Base-by-base conservation (phyloP, 2,329 filamentous ascomycete genomes). In the Lomentospora prolificans region DNA sequence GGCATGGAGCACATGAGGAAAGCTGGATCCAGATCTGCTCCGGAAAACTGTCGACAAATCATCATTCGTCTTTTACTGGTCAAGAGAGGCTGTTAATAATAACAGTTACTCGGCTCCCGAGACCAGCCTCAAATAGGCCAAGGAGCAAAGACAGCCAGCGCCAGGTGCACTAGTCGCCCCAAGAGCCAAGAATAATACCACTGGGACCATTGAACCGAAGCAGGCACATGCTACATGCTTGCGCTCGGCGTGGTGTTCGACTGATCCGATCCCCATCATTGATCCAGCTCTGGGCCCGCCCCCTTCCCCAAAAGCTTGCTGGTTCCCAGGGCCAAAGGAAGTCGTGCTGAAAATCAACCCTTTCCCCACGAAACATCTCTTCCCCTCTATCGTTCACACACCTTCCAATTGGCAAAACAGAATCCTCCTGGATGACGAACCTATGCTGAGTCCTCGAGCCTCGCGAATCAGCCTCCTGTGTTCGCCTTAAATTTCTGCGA, bases 251-350 rank as follows among this genome's bases (percentile, higher is more conserved):
- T 46, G 14, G 27, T 54, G 36, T 54, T 54, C 52, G 33, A 44
- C 52, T 54, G 36, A 44, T 44, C 52, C 52, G 52, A 54, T 30
- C 27, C 52, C 52, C 28, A 54, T 30, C 25, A 12, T 36, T 19
- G 52, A 28, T 24, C 33, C 52, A 12, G 24, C 25, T 48, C 17
- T 10, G 1, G 14, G 10, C 17, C 17, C 50, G 12, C 17, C 27
- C n/a, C 17, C 19, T 12, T 46, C 52, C 36, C 36, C 12, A 36
- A 54, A 27, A 22, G 25, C 12, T 12, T 33, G 30, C 22, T 19
- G 4, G 44, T 12, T 17, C 12, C 7, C 7, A 48, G 44, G 22
- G 22, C 17, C 17, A 48, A 48, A 17, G 36, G 36, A 41, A 41
- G 36, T 14, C n/a, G 19, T 17, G 7, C 22, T 19, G 22, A 48